phyloP scores from a whole-genome alignment of 768 basidiomycete species.

The Neoboletus brunneissimus region DNA sequence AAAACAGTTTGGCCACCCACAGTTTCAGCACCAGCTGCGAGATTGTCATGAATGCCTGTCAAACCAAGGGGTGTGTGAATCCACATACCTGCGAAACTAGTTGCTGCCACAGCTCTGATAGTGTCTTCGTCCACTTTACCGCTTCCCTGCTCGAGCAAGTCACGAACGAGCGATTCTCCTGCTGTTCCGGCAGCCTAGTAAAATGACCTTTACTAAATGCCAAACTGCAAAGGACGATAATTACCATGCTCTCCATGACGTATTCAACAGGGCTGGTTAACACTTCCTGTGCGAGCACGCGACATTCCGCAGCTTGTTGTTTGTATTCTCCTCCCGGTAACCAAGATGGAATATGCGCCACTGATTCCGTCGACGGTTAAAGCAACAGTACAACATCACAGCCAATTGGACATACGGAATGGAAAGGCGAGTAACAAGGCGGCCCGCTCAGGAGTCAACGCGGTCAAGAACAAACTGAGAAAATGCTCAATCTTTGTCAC shows the following conservation, averaged over 20 bases:
- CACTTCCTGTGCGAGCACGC: constrained; percentile 23
- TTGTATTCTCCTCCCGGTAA: constrained; percentile 32
- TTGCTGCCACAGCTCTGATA: constrained; percentile 24
- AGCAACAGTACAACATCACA: not conserved
- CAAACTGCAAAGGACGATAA: not conserved
- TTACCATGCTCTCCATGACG: constrained; percentile 26
- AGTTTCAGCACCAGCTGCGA: constrained; percentile 28
- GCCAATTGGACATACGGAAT: constrained; percentile 18
- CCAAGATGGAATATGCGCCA: constrained; percentile 33
- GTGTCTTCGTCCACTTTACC: constrained; percentile 4
- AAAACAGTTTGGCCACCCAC: constrained; percentile 8
- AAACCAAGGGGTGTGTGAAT: not conserved
- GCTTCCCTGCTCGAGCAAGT: constrained; percentile 5
- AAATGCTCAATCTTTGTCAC: constrained; percentile 19
- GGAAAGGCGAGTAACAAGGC: constrained; percentile 24
- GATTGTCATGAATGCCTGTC: not conserved
- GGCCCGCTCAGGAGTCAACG: constrained; percentile 23
- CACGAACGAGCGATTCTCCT: constrained; percentile 19
- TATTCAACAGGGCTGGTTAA: constrained; percentile 20
- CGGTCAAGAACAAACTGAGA: constrained; percentile 7
- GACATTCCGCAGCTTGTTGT: constrained; percentile 14
- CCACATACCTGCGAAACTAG: constrained; percentile 23
- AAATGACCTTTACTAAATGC: not conserved
- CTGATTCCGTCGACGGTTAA: constrained; percentile 3
- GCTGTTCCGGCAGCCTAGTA: constrained; percentile 20